Conservation (phyloP, 306 rosid genomes). For the Castanea sativa region DNA sequence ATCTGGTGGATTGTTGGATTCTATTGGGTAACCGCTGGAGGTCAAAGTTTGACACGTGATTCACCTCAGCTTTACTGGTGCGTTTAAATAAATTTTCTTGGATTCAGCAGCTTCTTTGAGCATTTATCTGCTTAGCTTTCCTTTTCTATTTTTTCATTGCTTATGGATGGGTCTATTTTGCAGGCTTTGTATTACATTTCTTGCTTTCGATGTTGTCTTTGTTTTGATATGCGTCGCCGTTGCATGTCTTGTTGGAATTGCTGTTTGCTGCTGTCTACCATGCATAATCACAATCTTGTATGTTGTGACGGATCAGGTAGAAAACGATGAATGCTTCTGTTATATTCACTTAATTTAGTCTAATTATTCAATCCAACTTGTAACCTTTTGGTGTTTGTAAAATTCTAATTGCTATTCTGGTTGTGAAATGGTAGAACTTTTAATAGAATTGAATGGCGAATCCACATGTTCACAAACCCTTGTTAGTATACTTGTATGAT, state of each 20-base stretch:
- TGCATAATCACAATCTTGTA: slow-evolving; percentile 80
- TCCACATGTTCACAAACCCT: no score
- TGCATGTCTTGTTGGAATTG: slow-evolving; percentile 83
- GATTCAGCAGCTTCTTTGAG: not conserved
- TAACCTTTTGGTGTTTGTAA: slow-evolving; percentile 1
- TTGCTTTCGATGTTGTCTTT: slow-evolving; percentile 69
- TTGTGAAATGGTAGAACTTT: no score
- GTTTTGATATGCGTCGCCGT: slow-evolving; percentile 65
- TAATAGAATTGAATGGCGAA: no score
- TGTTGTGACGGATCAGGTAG: slow-evolving; percentile 70
- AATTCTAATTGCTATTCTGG: not conserved
- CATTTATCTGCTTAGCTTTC: not conserved
- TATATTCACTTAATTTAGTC: not conserved
- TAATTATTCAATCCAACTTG: not conserved
- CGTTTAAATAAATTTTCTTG: slow-evolving; percentile 21
- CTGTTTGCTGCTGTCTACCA: slow-evolving; percentile 94
- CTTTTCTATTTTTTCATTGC: slow-evolving; percentile 8
- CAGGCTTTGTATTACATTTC: slow-evolving; percentile 88
- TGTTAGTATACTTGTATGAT: no score
- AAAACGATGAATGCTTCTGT: not conserved
- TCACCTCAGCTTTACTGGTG: slow-evolving; percentile 88
- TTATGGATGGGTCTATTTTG: slow-evolving; percentile 25
- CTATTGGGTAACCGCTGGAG: slow-evolving; percentile 87
- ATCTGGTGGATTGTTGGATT: slow-evolving; percentile 88
- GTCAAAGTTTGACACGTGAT: slow-evolving; percentile 51